Conservation (phyloP, 129 eudicot genomes). For the Solidago caesia region DNA sequence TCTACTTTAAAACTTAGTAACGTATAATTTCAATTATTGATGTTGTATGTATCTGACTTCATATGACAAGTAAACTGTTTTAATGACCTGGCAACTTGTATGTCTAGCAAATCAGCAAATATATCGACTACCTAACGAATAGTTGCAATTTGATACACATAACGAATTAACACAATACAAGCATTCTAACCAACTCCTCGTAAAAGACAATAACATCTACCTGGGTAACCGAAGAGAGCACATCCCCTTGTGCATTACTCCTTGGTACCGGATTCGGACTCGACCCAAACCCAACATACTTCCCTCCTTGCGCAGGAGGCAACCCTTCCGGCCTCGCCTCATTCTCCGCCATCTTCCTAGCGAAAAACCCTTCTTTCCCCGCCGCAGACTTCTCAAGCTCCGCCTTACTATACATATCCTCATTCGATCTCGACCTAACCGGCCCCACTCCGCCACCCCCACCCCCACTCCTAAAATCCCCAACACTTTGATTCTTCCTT, state of each 20-base stretch:
- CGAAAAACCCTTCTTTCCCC: slow-evolving; percentile 74
- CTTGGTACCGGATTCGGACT: slow-evolving; percentile 40
- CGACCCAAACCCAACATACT: slow-evolving; percentile 96
- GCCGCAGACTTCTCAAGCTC: slow-evolving; percentile 88
- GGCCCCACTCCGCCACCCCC: slow-evolving; percentile 46
- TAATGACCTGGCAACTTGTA: too few relatives aligned
- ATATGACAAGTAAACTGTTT: too few relatives aligned
- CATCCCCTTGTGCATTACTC: slow-evolving; percentile 69
- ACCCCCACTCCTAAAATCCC: slow-evolving; percentile 65
- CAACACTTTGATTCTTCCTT: slow-evolving; percentile 71
- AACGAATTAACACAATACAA: neutral
- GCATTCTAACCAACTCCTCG: too few relatives aligned
- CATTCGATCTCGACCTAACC: slow-evolving; percentile 58
- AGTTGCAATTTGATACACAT: neutral
- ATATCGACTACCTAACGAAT: too few relatives aligned
- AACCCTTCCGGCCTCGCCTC: slow-evolving; percentile 75
- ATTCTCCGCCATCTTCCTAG: slow-evolving; percentile 73
- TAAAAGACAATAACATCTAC: slow-evolving; percentile 28
- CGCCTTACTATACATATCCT: slow-evolving; percentile 56
- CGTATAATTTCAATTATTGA: too few relatives aligned
- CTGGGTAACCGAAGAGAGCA: slow-evolving; percentile 79
- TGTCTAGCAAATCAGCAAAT: too few relatives aligned
- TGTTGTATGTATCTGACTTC: too few relatives aligned
- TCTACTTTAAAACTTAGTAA: too few relatives aligned
- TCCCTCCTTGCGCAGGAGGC: slow-evolving; percentile 91